These are phyloP conservation scores for Tetrapisispora arboricola DNA, from an alignment of 805 yeast genomes.

Conservation along the genomic window DNA sequence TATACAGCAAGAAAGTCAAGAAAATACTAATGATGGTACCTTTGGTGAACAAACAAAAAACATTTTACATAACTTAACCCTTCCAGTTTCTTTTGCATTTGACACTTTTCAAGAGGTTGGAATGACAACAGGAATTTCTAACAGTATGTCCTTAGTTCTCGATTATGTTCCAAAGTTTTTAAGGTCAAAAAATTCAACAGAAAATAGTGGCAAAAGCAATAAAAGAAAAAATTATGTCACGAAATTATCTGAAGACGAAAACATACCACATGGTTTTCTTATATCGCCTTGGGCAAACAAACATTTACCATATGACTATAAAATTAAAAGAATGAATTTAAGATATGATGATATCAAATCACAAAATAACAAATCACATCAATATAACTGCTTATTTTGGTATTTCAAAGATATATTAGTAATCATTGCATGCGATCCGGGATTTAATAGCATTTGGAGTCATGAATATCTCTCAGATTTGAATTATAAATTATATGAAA, in stretches of 20 bases:
- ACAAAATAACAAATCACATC: not conserved
- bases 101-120: constrained; percentile 30
- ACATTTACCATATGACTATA: constrained; percentile 19
- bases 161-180: constrained; percentile 22
- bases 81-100: constrained; percentile 26
- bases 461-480: constrained; percentile 20
- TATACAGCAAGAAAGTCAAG: no score
- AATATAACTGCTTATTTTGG: constrained; percentile 19
- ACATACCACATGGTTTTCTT: constrained; percentile 17
- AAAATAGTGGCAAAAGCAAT: not conserved
- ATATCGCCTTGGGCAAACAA: constrained; percentile 23
- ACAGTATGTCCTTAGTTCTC: constrained; percentile 22
- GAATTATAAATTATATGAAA: constrained; percentile 13
- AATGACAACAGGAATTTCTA: constrained; percentile 24
- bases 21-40: not conserved
- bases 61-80: constrained; percentile 22
- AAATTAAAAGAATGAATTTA: constrained; percentile 14
- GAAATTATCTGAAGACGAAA: not conserved
- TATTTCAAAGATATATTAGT: constrained; percentile 20
- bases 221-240: not conserved
- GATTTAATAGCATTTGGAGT: constrained; percentile 23
- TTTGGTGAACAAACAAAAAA: constrained; percentile 6
- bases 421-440: constrained; percentile 17
- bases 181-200: not conserved
- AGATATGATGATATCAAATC: constrained; percentile 5